Evolutionary conservation across 805 yeast genomes (phyloP), one percentile per base, ranked within the genome.

Genomic region (Candida nanaspora): DNA sequence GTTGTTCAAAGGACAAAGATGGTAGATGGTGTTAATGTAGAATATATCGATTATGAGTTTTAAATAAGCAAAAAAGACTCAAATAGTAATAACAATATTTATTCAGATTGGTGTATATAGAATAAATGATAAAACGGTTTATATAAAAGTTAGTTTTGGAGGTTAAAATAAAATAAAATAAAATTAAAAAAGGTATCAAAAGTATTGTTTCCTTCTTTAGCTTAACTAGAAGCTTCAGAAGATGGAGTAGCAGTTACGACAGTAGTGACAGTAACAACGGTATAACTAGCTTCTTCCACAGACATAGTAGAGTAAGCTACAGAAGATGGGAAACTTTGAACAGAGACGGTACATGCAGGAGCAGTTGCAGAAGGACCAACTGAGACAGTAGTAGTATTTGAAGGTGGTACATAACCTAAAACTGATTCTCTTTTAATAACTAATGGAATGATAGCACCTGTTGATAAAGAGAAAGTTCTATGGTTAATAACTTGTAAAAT

Each of bases 371-470:
- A 44, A 16, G 44, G 23, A 10, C 46, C 46, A 37, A 44, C 30
- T 9, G 45, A 33, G 14, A 44, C 31, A 8, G 38, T 18, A 8
- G 40, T 10, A 6, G 28, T 22, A 16, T 20, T 28, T 14, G 20
- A 25, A 3, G 38, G 41, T n/a, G 46, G 47, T 9, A 28, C 27
- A 20, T 38, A 44, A 13, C 46, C 46, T 8, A 43, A n/a, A 13
- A 32, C 22, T 10, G 36, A 35, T 27, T 31, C 41, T 33, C 43
- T 77, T 49, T 68, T 69, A 1, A 76, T 74, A 36, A 76, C 63
- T 6, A 76, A 69, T 1, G 81, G 79, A 30, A 75, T 66, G 69
- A 76, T 70, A 10, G 76, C 80, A 7, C 81, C 81, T 1, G 81
- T 73, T 10, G 68, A 69, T 25, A 76, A 61, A 6, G 70, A 61